Evolutionary conservation across 495 filamentous ascomycete species (phyloP).

Genomic region (Penicillium robsamsonii): DNA sequence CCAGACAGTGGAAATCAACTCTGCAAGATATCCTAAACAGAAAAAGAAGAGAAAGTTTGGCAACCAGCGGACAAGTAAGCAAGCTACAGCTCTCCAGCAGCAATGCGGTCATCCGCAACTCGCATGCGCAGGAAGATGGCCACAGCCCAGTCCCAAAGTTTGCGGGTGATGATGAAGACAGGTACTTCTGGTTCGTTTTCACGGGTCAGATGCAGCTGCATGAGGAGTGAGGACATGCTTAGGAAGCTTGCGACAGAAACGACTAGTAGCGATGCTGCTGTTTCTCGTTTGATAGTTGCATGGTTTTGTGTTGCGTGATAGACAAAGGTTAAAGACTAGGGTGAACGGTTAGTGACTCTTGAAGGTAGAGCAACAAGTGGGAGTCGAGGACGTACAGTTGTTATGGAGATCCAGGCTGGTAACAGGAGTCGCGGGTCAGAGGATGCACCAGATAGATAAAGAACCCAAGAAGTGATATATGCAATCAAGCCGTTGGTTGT

Average conservation of each 20-base stretch:
- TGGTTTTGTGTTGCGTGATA: conserved; percentile 82
- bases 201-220: conserved; percentile 65
- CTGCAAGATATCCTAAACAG: conserved; percentile 9
- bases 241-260: conserved; percentile 74
- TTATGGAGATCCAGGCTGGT: conserved; percentile 82
- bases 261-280: conserved; percentile 69
- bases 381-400: conserved; percentile 54
- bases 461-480: conserved; percentile 76
- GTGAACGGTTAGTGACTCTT: background rate
- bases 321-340: conserved; percentile 68
- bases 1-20: background rate
- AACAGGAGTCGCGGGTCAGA: conserved; percentile 76
- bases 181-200: conserved; percentile 64
- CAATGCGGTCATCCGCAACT: conserved; percentile 30
- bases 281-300: conserved; percentile 79
- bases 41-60: background rate
- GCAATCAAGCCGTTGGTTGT: conserved; percentile 77
- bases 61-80: conserved; percentile 1
- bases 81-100: conserved; percentile 26
- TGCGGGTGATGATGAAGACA: conserved; percentile 52
- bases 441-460: conserved; percentile 71
- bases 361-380: background rate
- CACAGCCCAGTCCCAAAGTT: conserved; percentile 45
- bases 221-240: conserved; percentile 67
- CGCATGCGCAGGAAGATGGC: conserved; percentile 44